Evolutionary conservation across 2,329 filamentous ascomycete genomes (phyloP).

Genomic region (Pseudopyricularia javanii): DNA sequence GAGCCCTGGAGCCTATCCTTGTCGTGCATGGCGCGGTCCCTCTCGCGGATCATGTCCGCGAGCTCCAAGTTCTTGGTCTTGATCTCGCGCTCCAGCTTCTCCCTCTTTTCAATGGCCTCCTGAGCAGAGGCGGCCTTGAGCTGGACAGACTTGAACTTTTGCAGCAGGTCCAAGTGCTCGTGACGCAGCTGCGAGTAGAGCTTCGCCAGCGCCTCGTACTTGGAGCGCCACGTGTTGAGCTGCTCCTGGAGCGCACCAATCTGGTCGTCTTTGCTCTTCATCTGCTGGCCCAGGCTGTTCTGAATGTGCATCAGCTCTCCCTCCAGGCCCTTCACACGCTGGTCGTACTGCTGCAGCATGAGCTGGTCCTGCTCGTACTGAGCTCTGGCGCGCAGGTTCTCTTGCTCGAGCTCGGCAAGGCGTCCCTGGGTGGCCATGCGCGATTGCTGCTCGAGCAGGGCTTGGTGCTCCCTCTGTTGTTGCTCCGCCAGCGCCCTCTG

Average conservation of each 20-base stretch:
- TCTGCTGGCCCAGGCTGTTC: slow-evolving; percentile 73
- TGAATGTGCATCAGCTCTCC: slow-evolving; percentile 74
- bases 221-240: slow-evolving; percentile 92
- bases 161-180: slow-evolving; percentile 86
- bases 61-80: slow-evolving; percentile 99
- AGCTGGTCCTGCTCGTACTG: slow-evolving; percentile 97
- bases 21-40: slow-evolving; percentile 86
- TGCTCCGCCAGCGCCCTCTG: slow-evolving; percentile 80
- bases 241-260: slow-evolving; percentile 89
- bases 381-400: slow-evolving; percentile 85
- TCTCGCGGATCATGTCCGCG: slow-evolving; percentile 95
- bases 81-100: slow-evolving; percentile 92
- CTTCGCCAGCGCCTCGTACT: slow-evolving; percentile 94
- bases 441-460: slow-evolving; percentile 76
- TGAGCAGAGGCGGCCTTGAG: slow-evolving; percentile 94
- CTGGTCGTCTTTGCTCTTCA: slow-evolving; percentile 84
- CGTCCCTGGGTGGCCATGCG: slow-evolving; percentile 90
- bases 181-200: slow-evolving; percentile 92
- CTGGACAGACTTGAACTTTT: slow-evolving; percentile 93
- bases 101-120: slow-evolving; percentile 86
- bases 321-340: slow-evolving; percentile 85
- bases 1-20: slow-evolving; percentile 77
- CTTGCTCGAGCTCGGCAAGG: slow-evolving; percentile 87
- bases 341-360: slow-evolving; percentile 93
- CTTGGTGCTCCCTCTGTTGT: slow-evolving; percentile 81